Base-by-base conservation (phyloP, 2,329 filamentous ascomycete genomes). In the Aspergillus hortae region DNA sequence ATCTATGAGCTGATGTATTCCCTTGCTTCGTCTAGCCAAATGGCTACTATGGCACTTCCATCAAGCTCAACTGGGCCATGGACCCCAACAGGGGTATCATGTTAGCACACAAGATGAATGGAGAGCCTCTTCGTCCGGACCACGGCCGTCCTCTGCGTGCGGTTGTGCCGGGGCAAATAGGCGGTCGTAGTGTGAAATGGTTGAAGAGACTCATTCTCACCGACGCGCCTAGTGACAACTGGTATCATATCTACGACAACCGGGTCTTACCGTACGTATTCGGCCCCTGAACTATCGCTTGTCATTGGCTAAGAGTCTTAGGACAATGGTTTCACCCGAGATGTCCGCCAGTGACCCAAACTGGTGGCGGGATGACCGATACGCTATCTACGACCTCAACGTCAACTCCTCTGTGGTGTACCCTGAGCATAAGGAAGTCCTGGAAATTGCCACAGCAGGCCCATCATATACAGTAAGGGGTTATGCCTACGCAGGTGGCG, bases 231-330 rank as follows among this genome's bases (percentile, higher is more conserved):
- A 95, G 90, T 65, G 87, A 92, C 56, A 96, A 95, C 65, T 95
- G 90, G 90, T 96, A 96, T 63, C 92, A 96, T 69, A 90, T 95
- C 56, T 92, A 94, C 70, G 92, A 96, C 68, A 96, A 96, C 67
- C 79, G 90, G 53, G 90, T 96, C 1, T 74, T 96, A 36, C 92
- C 92, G 58, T 80, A 61, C 64, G 76, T 71, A 4, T 11, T 43
- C 3, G 3, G 3, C 3, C 38, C 2, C 10, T 21, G 15, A 4
- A 14, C 36, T 35, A 4, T 6, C 15, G 14, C n/a, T 15, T 3
- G 35, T n/a, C 14, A n/a, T 17, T 38, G 35, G 35, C 35, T 38
- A 38, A 38, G 6, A n/a, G 6, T 38, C 6, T 6, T 49, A 80
- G 77, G 5, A 95, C 90, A 0, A 92, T 86, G 80, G 80, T 96